Evolutionary conservation across 2,329 filamentous ascomycete genomes (phyloP).

Genomic region (Stagonosporopsis chrysanthemi): DNA sequence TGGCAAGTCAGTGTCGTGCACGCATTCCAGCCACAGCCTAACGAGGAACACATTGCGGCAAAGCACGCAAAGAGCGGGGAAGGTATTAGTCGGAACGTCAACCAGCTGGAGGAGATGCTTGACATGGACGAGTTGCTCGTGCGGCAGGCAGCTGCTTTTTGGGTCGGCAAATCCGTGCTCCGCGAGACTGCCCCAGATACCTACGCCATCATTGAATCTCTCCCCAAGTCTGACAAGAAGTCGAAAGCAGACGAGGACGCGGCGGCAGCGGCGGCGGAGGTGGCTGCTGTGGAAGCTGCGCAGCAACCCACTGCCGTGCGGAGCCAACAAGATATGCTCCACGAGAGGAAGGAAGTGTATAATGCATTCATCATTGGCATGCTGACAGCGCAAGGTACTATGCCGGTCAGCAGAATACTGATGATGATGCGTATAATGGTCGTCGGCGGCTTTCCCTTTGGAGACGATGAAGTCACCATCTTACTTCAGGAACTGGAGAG

Average conservation of each 20-base stretch:
- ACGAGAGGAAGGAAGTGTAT: conserved; percentile 77
- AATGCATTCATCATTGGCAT: conserved; percentile 94
- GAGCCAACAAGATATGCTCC: conserved; percentile 65
- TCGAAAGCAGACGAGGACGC: conserved; percentile 41
- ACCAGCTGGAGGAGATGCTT: conserved; percentile 61
- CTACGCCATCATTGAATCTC: conserved; percentile 73
- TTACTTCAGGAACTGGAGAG: conserved; percentile 76
- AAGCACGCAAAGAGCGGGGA: conserved; percentile 28
- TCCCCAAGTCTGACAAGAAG: conserved; percentile 20
- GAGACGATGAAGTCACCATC: conserved; percentile 84
- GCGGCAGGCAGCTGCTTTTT: conserved; percentile 71
- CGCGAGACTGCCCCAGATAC: conserved; percentile 57
- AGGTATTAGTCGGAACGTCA: conserved; percentile 50
- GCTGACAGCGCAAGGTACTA: conserved; percentile 89
- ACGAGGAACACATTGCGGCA: conserved; percentile 36
- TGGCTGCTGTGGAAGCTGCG: conserved; percentile 46
- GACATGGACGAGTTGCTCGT: conserved; percentile 79
- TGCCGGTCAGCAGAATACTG: conserved; percentile 80
- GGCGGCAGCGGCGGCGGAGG: conserved; percentile 49
- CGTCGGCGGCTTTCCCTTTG: conserved; percentile 86
- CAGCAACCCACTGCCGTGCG: conserved; percentile 58
- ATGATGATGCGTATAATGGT: conserved; percentile 97
- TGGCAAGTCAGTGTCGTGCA: conserved; percentile 90
- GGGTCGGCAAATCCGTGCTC: conserved; percentile 73
- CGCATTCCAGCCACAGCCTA: conserved; percentile 69